Evolutionary conservation across 306 rosid species (phyloP).

Genomic region (Vigna trinervia): DNA sequence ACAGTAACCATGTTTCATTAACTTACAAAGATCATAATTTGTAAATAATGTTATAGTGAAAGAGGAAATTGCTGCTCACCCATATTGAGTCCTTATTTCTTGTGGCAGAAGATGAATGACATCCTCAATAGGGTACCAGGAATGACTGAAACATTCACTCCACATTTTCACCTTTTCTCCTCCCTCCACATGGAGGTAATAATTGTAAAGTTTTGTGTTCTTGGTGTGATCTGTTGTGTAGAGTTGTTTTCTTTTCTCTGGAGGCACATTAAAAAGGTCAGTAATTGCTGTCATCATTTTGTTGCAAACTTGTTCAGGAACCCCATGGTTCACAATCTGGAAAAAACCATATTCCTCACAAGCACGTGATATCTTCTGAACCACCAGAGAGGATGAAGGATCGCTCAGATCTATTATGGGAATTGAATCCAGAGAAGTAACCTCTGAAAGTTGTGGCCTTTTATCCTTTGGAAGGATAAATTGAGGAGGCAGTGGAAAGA

Average conservation of each 20-base stretch:
- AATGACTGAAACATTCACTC: slow-evolving; percentile 60
- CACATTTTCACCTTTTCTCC: slow-evolving; percentile 59
- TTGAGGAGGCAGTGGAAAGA: slow-evolving; percentile 43
- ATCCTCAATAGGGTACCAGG: slow-evolving; percentile 49
- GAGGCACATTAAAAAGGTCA: slow-evolving; percentile 52
- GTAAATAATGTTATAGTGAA: neutral
- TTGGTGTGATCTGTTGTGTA: slow-evolving; percentile 47
- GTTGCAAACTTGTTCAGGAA: slow-evolving; percentile 48
- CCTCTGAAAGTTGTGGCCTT: slow-evolving; percentile 57
- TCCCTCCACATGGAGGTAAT: slow-evolving; percentile 45
- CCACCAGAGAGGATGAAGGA: slow-evolving; percentile 32
- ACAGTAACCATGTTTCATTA: neutral
- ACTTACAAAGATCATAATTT: neutral
- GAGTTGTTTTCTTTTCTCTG: slow-evolving; percentile 44
- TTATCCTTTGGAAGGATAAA: slow-evolving; percentile 52
- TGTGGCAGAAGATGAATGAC: slow-evolving; percentile 44
- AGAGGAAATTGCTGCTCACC: slow-evolving; percentile 25
- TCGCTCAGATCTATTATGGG: slow-evolving; percentile 56
- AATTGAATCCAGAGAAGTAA: slow-evolving; percentile 46
- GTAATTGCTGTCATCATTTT: slow-evolving; percentile 41
- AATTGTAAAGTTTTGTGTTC: slow-evolving; percentile 43
- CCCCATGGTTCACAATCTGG: slow-evolving; percentile 60
- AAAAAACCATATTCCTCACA: slow-evolving; percentile 61
- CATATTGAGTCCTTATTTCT: slow-evolving; percentile 36
- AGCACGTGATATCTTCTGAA: slow-evolving; percentile 53